Evolutionary conservation across 129 eudicot genomes (phyloP).

Genomic region (Arctium minus): DNA sequence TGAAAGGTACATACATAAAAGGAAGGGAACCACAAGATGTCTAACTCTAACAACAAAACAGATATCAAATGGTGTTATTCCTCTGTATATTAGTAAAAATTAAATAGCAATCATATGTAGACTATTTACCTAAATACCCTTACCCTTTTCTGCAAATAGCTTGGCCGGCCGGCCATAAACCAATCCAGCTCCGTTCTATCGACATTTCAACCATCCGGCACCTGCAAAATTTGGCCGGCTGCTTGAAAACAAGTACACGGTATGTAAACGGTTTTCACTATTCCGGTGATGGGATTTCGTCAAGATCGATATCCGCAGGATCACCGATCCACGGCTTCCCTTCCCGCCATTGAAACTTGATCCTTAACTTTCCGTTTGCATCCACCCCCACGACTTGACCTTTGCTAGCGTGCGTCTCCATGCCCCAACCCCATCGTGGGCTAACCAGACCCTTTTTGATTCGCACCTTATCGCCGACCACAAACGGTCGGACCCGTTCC

Average conservation of each 20-base stretch:
- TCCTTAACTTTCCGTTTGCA: slow-evolving; percentile 90
- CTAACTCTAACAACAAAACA: neutral
- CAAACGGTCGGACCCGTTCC: slow-evolving; percentile 66
- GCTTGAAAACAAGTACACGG: neutral
- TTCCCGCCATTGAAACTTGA: slow-evolving; percentile 87
- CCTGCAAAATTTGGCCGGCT: slow-evolving; percentile 32
- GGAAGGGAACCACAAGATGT: neutral
- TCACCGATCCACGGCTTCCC: slow-evolving; percentile 97
- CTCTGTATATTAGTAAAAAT: neutral
- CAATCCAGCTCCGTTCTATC: slow-evolving; percentile 18
- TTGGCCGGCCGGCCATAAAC: neutral
- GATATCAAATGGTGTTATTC: neutral
- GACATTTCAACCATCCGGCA: slow-evolving; percentile 14
- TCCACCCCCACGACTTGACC: slow-evolving; percentile 95
- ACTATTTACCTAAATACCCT: slow-evolving; percentile 36
- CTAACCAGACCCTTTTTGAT: slow-evolving; percentile 65
- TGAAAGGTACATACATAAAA: neutral
- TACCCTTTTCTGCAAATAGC: slow-evolving; percentile 14
- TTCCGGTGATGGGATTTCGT: slow-evolving; percentile 33
- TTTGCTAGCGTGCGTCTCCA: slow-evolving; percentile 93
- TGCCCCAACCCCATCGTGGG: slow-evolving; percentile 98
- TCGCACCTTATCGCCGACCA: slow-evolving; percentile 69
- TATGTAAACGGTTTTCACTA: neutral
- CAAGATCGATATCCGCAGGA: slow-evolving; percentile 84
- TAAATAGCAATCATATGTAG: slow-evolving; percentile 26